Evolutionary conservation across 208 protist genomes (phyloP).

Genomic region (Leishmania lainsoni): DNA sequence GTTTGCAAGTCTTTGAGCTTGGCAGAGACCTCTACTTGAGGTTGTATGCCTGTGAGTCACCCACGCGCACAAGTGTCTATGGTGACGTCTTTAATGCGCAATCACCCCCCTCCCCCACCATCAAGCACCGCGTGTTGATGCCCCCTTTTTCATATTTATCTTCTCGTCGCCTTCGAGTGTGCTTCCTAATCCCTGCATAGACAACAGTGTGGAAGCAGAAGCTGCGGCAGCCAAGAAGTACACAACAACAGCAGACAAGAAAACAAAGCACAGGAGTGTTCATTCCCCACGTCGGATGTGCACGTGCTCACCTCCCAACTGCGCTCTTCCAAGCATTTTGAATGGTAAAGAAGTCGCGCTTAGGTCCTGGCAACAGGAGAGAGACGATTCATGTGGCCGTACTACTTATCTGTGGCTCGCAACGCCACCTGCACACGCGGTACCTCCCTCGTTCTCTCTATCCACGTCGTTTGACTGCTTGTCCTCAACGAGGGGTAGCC

Average conservation of each 20-base stretch:
- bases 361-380: background rate
- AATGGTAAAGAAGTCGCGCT: background rate
- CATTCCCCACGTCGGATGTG: background rate
- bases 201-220: background rate
- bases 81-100: background rate
- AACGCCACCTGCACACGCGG: background rate
- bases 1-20: background rate
- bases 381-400: background rate
- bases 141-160: background rate
- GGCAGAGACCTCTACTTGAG: background rate
- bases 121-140: background rate
- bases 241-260: background rate
- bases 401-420: background rate
- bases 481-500: background rate
- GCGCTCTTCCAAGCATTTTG: background rate
- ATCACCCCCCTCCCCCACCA: background rate
- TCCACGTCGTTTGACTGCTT: background rate
- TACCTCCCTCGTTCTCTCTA: background rate
- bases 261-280: background rate
- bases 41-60: background rate
- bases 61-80: background rate
- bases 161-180: background rate
- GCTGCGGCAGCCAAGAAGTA: background rate
- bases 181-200: background rate
- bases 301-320: background rate